A percentile compares a stretch with the other conserved stretches of the same genome.
Conservation (phyloP, 2,329 filamentous ascomycete species). For the Penicillium sp. region DNA sequence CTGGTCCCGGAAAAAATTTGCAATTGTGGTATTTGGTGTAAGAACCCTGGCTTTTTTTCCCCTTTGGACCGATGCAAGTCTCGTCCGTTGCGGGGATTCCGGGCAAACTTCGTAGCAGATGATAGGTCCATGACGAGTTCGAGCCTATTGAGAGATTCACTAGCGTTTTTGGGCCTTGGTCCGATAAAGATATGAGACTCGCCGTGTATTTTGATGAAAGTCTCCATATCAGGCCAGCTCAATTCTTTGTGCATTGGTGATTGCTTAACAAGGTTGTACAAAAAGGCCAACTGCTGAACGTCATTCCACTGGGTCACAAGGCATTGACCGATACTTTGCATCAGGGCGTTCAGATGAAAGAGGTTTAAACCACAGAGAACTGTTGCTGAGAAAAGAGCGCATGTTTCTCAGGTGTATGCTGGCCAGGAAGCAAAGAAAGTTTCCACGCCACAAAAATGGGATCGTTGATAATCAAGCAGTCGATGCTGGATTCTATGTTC, state of each 20-base stretch:
- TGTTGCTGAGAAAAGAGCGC: neutral
- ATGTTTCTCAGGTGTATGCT: slow-evolving; percentile 9
- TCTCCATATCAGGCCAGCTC: slow-evolving; percentile 3
- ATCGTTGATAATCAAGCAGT: neutral
- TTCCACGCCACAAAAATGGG: no score
- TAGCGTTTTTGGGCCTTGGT: neutral
- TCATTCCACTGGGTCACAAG: slow-evolving; percentile 35
- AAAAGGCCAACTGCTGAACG: slow-evolving; percentile 34
- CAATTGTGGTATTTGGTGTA: neutral
- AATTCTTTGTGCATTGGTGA: slow-evolving; percentile 18
- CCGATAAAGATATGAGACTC: neutral
- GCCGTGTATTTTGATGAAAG: neutral
- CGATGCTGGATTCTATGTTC: neutral
- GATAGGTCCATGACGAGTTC: neutral
- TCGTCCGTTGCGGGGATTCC: neutral
- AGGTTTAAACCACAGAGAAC: slow-evolving; percentile 17
- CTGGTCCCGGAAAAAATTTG: neutral
- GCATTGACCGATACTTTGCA: slow-evolving; percentile 30
- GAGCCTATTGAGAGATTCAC: neutral
- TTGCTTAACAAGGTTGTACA: slow-evolving; percentile 32
- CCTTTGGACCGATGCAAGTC: neutral
- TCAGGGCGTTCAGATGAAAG: slow-evolving; percentile 31
- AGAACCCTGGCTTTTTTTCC: neutral
- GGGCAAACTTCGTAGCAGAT: neutral
- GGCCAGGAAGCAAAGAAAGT: no score